phyloP scores from a whole-genome alignment of 2,329 filamentous ascomycete genomes.

The Lecanosticta acicola region DNA sequence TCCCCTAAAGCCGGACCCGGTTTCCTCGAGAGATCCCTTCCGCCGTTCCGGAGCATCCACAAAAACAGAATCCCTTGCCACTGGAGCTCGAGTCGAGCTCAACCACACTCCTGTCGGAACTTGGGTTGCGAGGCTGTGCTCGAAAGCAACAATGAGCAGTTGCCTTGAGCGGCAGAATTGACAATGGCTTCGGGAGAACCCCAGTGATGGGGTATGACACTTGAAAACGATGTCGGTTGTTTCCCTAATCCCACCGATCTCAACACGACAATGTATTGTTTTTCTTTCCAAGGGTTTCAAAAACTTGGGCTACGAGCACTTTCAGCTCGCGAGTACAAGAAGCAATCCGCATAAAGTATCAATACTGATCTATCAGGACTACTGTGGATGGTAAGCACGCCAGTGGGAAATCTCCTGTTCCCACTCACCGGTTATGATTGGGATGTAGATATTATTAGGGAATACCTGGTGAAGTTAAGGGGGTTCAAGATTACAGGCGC shows the following conservation, averaged over 20 bases:
- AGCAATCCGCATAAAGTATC: not conserved
- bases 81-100: too few relatives aligned
- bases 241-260: conserved; percentile 21
- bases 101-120: too few relatives aligned
- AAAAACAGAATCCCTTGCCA: too few relatives aligned
- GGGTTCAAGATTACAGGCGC: conserved; percentile 21
- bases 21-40: too few relatives aligned
- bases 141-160: too few relatives aligned
- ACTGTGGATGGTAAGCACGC: conserved; percentile 53
- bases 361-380: conserved; percentile 28
- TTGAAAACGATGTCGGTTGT: conserved; percentile 24
- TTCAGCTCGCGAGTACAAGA: conserved; percentile 34
- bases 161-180: conserved; percentile 5
- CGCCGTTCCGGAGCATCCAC: too few relatives aligned
- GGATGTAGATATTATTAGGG: conserved; percentile 29
- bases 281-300: conserved; percentile 15
- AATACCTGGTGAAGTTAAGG: conserved; percentile 22
- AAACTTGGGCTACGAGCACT: conserved; percentile 47
- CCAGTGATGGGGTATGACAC: conserved; percentile 27
- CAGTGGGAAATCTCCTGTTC: conserved; percentile 36
- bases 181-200: conserved; percentile 27
- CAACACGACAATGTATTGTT: conserved; percentile 17
- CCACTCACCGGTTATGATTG: conserved; percentile 39
- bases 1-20: too few relatives aligned
- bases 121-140: too few relatives aligned